Conservation (phyloP, 192 early-diverging fungal genomes). For the Fimicolochytrium jonesii region DNA sequence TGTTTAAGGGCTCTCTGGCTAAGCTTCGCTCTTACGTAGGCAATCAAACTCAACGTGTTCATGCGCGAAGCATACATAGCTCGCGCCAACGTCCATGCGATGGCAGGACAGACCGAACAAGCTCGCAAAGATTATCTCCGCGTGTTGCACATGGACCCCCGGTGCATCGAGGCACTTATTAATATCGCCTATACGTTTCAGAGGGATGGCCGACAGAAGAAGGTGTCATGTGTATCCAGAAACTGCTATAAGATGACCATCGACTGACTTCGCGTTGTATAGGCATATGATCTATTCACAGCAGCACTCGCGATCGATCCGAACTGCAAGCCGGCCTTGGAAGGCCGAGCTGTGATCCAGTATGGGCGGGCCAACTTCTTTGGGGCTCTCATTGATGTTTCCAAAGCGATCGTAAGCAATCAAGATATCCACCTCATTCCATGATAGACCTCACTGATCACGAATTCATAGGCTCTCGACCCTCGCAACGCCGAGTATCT, state of each 20-base stretch:
- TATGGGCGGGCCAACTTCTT: constrained; percentile 40
- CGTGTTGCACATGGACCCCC: constrained; percentile 51
- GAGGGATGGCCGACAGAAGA: constrained; percentile 36
- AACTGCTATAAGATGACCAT: too few species aligned
- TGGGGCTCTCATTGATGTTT: constrained; percentile 49
- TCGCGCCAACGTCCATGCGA: constrained; percentile 49
- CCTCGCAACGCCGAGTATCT: constrained; percentile 46
- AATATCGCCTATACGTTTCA: constrained; percentile 55
- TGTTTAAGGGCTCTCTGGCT: too few species aligned
- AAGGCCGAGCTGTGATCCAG: constrained; percentile 48
- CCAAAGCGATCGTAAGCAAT: constrained; percentile 38
- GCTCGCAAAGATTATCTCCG: constrained; percentile 48
- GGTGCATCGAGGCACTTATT: constrained; percentile 43
- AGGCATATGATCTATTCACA: constrained; percentile 48
- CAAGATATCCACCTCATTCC: too few species aligned
- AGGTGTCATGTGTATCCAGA: constrained; percentile 24
- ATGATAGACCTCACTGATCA: too few species aligned
- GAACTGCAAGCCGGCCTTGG: constrained; percentile 43
- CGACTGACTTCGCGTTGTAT: not conserved
- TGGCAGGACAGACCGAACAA: constrained; percentile 7
- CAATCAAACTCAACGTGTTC: constrained; percentile 40
- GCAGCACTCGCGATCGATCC: constrained; percentile 42
- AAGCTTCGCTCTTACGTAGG: too few species aligned
- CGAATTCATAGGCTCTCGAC: constrained; percentile 29
- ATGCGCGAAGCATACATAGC: constrained; percentile 47